Evolutionary conservation across 2,329 filamentous ascomycete genomes (phyloP).

Genomic region (Stachybotrys echinatus): DNA sequence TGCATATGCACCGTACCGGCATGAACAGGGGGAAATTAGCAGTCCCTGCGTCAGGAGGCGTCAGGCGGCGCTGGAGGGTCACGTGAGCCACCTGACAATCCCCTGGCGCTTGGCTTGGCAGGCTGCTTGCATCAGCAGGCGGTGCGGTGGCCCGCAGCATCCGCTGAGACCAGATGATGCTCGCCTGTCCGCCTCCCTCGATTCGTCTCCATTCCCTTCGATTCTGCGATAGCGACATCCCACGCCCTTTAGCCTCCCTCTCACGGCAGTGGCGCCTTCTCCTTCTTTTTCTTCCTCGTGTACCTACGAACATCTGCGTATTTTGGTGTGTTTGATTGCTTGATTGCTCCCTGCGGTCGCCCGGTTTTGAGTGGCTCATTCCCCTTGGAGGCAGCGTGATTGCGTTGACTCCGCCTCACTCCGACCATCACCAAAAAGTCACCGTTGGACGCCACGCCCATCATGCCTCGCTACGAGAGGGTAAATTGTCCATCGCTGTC

Average conservation of each 20-base stretch:
- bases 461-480: constrained; percentile 54
- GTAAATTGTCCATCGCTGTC: constrained; percentile 29
- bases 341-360: too few relatives aligned
- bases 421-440: constrained; percentile 7
- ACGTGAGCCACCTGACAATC: background rate
- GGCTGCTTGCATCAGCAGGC: background rate
- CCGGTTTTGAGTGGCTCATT: too few relatives aligned
- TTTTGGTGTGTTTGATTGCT: background rate
- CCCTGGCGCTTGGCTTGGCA: background rate
- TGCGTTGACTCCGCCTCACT: background rate
- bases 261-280: background rate
- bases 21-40: background rate
- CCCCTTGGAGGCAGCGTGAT: background rate
- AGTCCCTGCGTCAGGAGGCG: background rate
- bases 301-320: background rate
- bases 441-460: constrained; percentile 23
- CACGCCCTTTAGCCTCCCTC: background rate
- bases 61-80: background rate
- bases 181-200: background rate
- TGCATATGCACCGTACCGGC: background rate
- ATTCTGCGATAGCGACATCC: background rate
- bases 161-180: background rate
- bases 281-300: background rate
- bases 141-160: background rate
- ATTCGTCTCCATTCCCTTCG: background rate